Evolutionary conservation across 768 basidiomycete genomes (phyloP), one percentile per base, ranked within the genome.

Genomic region (Multifurca ochricompacta): DNA sequence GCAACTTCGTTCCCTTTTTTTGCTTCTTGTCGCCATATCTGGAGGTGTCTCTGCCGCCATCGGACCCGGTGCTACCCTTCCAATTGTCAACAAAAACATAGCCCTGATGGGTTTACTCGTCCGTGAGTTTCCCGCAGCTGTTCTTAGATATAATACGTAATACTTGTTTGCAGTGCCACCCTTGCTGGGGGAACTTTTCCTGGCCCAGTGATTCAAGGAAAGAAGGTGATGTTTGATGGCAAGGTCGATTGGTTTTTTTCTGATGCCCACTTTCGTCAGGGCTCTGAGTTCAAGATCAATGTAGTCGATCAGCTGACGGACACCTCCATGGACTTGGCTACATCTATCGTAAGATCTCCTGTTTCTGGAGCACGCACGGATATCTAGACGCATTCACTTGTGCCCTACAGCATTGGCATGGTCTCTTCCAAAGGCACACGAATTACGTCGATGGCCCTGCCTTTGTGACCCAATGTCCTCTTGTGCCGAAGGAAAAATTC

Each of bases 371-470:
- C 13, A 3, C 30, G 3, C 14, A 4, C 31, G 18, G 2, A 16
- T 23, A 32, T 31, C 14, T 13, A 3, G 19, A 41, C 18, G 14
- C 10, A 19, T 47, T n/a, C 23, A 11, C 32, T 21, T n/a, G n/a
- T n/a, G n/a, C n/a, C 19, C 25, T 43, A 3, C 21, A 63, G 62
- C 63, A 64, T 44, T 64, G 63, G 63, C 63, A 64, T 53, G 63
- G 63, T 4, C 16, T 64, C n/a, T 52, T 55, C 49, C 62, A 63
- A 52, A 32, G 50, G 3, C 16, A 9, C 41, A 59, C 63, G 9
- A 56, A 44, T 9, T 53, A 35, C 2, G 59, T 32, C 18, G 62
- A 63, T 39, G 62, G 62, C 11, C 25, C 25, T 8, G 18, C 55
- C 2, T 54, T 42, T 35, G 63, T 64, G 3, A 59, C 57, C 9